phyloP scores from a whole-genome alignment of 1,139 yeast species.

The Geotrichum fermentans region DNA sequence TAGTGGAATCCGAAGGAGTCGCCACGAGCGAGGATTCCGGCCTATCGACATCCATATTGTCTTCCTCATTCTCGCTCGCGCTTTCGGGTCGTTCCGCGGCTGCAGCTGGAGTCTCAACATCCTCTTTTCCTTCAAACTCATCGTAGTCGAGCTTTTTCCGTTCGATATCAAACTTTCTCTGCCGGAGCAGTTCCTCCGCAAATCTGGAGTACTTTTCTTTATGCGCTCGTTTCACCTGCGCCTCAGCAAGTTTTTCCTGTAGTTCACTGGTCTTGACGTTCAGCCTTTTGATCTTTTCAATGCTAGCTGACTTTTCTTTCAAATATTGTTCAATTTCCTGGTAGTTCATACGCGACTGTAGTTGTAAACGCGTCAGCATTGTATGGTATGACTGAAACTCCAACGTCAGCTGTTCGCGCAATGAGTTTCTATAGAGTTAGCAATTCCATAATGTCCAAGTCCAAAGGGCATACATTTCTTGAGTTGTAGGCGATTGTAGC shows the following conservation, averaged over 20 bases:
- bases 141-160: slow-evolving; percentile 5
- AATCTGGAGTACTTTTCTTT: slow-evolving; percentile 31
- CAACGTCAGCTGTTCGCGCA: slow-evolving; percentile 5
- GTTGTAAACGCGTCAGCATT: slow-evolving; percentile 28
- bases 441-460: too few relatives aligned
- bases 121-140: slow-evolving; percentile 12
- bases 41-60: not conserved
- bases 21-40: too few relatives aligned
- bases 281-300: slow-evolving; percentile 22
- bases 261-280: slow-evolving; percentile 26
- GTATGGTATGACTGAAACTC: slow-evolving; percentile 29
- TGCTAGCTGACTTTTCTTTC: slow-evolving; percentile 23
- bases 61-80: not conserved
- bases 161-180: slow-evolving; percentile 26
- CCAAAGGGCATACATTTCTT: slow-evolving; percentile 14
- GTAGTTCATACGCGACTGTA: slow-evolving; percentile 29
- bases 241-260: slow-evolving; percentile 26
- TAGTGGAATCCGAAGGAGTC: not conserved
- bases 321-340: slow-evolving; percentile 28
- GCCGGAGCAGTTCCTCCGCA: slow-evolving; percentile 28
- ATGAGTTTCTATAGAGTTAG: slow-evolving; percentile 5
- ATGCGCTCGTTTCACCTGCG: slow-evolving; percentile 29
- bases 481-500: slow-evolving; percentile 9
- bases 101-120: not conserved
- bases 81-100: slow-evolving; percentile 16